Evolutionary conservation across 371 early-diverging fungal species (phyloP), one percentile per base, ranked within the genome.

Genomic region (Synchytrium microbalum): DNA sequence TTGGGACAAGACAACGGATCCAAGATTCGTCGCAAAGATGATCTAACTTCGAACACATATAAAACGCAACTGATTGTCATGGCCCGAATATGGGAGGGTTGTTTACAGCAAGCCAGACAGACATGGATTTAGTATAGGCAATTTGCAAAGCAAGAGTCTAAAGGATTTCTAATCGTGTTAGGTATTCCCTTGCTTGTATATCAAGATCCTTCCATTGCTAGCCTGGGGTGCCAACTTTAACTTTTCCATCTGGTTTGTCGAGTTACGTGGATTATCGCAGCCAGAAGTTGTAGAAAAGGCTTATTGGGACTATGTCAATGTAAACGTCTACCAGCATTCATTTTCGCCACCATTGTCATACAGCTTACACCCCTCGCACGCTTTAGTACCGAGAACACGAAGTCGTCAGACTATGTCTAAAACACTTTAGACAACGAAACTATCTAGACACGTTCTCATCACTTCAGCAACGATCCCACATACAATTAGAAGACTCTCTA

Each of bases 191-290:
- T 85, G 87, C 58, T 88, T 84, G 66, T 96, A 89, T 68, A 85
- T 98, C 63, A 93, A 92, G 79, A 94, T 98, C 38, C 89, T 88
- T 25, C 98, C 98, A 25, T 73, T 94, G 52, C 75, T 90, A 58
- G 88, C 96, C 1, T 92, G 87, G 83, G 96, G 92, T 13, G 81
- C 90, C 61, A 94, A 91, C 70, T 96, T 96, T 75, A 94, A 92
- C 74, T 95, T 91, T 73, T 88, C 89, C 61, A 88, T 98, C 24
- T 98, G 98, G 98, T 90, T 86, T 74, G 83, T 96, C 16, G 90
- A 91, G 74, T 71, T 96, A 2, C 82, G 81, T 54, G 98, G 98
- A 0, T 79, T 86, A 23, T 67, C 77, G 31, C 83, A 93, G 58
- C 71, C 79, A 10, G 79, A 77, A 16, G 66, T 89, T 19, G 84